A percentile compares a stretch with the other conserved stretches of the same genome.
These are phyloP conservation scores for Oxytropis ochrocephala DNA, from an alignment of 306 rosid species.

Conservation along the genomic window DNA sequence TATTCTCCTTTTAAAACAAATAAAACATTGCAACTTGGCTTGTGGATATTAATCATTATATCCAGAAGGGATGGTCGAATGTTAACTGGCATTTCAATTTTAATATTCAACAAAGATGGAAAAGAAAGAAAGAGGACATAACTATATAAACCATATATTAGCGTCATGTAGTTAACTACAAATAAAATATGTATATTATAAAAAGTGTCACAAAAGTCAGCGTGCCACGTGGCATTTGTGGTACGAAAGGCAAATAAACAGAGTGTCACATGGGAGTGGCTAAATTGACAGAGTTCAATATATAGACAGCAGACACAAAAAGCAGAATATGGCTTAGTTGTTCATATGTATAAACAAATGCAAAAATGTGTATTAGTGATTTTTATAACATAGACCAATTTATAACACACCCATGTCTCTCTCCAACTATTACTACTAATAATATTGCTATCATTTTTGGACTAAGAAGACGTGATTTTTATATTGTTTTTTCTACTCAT, in stretches of 20 bases:
- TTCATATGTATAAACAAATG: constrained; percentile 27
- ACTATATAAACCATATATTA: constrained; percentile 17
- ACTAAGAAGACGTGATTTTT: not conserved
- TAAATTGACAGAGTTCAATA: constrained; percentile 19
- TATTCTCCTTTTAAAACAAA: not conserved
- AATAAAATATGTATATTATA: not conserved
- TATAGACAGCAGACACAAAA: constrained; percentile 18
- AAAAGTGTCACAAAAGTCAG: constrained; percentile 16
- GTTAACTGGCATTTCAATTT: constrained; percentile 41
- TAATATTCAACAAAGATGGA: constrained; percentile 14
- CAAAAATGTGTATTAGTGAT: not conserved
- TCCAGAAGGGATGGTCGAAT: constrained; percentile 25
- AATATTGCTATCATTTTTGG: not conserved
- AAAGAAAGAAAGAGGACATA: constrained; percentile 1
- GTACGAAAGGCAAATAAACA: constrained; percentile 11
- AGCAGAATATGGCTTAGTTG: constrained; percentile 44
- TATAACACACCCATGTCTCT: constrained; percentile 27
- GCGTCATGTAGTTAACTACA: not conserved
- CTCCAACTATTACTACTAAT: constrained; percentile 20
- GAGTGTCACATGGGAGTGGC: constrained; percentile 30
- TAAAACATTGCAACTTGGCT: constrained; percentile 17
- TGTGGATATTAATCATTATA: constrained; percentile 26
- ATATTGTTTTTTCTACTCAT: too few relatives aligned
- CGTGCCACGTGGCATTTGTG: constrained; percentile 15
- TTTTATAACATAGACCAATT: constrained; percentile 22